Conservation (phyloP, 2,329 filamentous ascomycete genomes). For the Cyclaneusma minus region DNA sequence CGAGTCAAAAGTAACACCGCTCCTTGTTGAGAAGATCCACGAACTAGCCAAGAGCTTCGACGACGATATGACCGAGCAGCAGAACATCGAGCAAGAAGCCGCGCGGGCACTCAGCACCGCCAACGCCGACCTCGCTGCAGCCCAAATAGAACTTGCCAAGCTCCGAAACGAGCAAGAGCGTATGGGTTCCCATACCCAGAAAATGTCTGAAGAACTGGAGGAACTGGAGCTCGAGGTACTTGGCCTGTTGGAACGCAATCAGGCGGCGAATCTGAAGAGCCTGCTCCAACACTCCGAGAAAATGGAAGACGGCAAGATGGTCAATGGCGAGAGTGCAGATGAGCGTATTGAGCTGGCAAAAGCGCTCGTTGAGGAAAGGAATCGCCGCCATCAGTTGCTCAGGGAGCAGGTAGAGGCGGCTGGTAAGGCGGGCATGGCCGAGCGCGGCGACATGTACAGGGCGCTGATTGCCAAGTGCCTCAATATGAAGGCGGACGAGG, state of each 20-base stretch:
- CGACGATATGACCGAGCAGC: slow-evolving; percentile 59
- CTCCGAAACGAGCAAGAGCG: slow-evolving; percentile 8
- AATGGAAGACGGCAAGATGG: slow-evolving; percentile 16
- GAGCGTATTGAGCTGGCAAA: slow-evolving; percentile 42
- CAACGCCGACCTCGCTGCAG: slow-evolving; percentile 45
- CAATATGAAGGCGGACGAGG: slow-evolving; percentile 50
- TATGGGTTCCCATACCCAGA: slow-evolving; percentile 7
- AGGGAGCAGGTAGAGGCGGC: slow-evolving; percentile 53
- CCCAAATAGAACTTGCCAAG: slow-evolving; percentile 9
- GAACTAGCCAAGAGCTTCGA: slow-evolving; percentile 59
- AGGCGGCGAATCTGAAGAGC: slow-evolving; percentile 23
- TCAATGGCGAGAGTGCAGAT: slow-evolving; percentile 33
- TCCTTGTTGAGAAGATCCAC: slow-evolving; percentile 58
- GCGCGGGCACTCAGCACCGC: slow-evolving; percentile 50
- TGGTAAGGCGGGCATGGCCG: slow-evolving; percentile 52
- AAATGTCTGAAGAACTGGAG: slow-evolving; percentile 37
- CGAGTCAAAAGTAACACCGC: slow-evolving; percentile 50
- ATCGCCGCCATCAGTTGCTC: slow-evolving; percentile 34
- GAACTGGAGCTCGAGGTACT: slow-evolving; percentile 33
- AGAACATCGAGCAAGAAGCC: slow-evolving; percentile 52
- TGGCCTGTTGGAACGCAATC: slow-evolving; percentile 28
- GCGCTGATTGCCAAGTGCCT: slow-evolving; percentile 53
- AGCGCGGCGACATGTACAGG: slow-evolving; percentile 60
- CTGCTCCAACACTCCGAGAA: slow-evolving; percentile 28
- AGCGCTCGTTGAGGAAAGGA: slow-evolving; percentile 40